Base-by-base conservation (phyloP, 768 basidiomycete genomes). In the Psilocybe azurescens region DNA sequence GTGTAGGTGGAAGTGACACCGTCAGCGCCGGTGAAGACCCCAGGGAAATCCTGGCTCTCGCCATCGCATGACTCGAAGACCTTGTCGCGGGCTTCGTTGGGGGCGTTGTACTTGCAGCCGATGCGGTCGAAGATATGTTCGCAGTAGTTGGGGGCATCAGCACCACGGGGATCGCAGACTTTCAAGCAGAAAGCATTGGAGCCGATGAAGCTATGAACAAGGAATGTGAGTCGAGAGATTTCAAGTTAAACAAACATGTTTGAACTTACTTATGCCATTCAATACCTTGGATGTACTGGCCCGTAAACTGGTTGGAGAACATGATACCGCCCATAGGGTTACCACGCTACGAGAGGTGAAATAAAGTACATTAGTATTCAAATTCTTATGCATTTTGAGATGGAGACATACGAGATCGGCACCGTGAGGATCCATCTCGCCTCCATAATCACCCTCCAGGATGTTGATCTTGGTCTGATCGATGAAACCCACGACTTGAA, bases 351-450 rank as follows among this genome's bases (percentile, higher is more conserved):
- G 11, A 51, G 13, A 6, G 24, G 65, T 9, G 29, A n/a, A 13
- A 47, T 16, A 13, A 49, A 30, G 7, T 30, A 3, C 30, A 39
- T 39, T 20, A 55, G 38, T 32, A 30, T 41, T 36, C 52, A 24
- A 56, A 59, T 14, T 30, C 30, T 1, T 5, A 30, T 10, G 7
- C 10, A 30, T n/a, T 18, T 2, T 61, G 79, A 80, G 16, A 81
- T 44, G 14, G 5, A 13, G 1, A 67, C 73, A 41, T 47, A 72
- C 77, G 41, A 72, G 53, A 70, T 92, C 90, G 59, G 89, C 89
- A 50, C 91, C 90, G 62, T 89, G 88, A 10, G 89, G 86, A 72
- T 93, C 89, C 64, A 92, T 83, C 74, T 94, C 93, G 54, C 93
- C 93, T 62, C 93, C 93, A 32, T 70, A 82, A 67, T 94, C 93